Evolutionary conservation across 2,329 filamentous ascomycete genomes (phyloP).

Genomic region (Cytospora mali): DNA sequence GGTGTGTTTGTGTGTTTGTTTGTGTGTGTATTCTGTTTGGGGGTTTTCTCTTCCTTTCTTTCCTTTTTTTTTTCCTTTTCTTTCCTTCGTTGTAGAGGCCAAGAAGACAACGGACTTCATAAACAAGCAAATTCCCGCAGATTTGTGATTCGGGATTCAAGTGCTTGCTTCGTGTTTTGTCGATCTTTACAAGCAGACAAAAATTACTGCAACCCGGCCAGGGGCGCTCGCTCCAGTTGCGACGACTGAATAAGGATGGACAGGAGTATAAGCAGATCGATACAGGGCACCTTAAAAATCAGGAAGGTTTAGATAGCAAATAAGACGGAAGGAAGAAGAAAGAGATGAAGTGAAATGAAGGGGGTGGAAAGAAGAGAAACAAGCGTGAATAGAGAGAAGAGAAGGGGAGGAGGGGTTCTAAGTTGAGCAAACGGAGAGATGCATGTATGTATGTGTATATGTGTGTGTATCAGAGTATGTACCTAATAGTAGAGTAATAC

Average conservation of each 20-base stretch:
- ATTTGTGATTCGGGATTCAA: background rate
- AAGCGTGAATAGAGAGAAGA: background rate
- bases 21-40: background rate
- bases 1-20: background rate
- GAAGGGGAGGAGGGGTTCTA: background rate
- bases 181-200: slow-evolving; percentile 17
- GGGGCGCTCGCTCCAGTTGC: slow-evolving; percentile 20
- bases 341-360: background rate
- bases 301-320: background rate
- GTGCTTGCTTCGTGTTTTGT: slow-evolving; percentile 5
- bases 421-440: background rate
- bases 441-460: background rate
- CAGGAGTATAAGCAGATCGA: slow-evolving; percentile 17
- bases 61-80: background rate
- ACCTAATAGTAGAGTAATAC: background rate
- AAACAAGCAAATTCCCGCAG: slow-evolving; percentile 13
- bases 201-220: slow-evolving; percentile 26
- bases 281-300: background rate
- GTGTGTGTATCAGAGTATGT: background rate
- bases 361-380: background rate
- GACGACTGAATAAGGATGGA: slow-evolving; percentile 21
- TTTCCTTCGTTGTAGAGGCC: background rate
- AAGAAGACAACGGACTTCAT: slow-evolving; percentile 6
- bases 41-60: background rate
- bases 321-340: slow-evolving; percentile 4